Percentiles rank a stretch among this genome's conserved stretches.
Conservation (phyloP, 108 stramenopile species). For the Stephanodiscus minutulus region DNA sequence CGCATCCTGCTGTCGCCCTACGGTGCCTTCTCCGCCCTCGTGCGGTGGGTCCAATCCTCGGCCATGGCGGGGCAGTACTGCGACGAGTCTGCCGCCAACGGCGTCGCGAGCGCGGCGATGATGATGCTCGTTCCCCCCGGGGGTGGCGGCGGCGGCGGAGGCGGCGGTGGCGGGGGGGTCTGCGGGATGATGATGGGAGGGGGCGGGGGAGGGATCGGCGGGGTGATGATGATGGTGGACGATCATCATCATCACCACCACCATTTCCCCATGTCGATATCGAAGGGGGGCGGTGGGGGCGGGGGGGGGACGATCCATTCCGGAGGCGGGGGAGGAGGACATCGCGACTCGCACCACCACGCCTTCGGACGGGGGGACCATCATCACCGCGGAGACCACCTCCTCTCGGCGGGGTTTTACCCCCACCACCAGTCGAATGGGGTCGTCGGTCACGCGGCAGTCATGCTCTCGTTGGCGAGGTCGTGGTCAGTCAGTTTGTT, state of each 20-base stretch:
- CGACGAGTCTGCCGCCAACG: constrained; percentile 36
- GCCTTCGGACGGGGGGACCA: background rate
- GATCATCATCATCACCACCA: constrained; percentile 4
- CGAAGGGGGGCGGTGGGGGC: no score
- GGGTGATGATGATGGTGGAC: no score
- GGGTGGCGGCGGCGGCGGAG: constrained; percentile 1
- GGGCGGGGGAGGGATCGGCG: background rate
- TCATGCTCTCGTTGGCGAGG: constrained; percentile 4
- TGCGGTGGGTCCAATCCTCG: constrained; percentile 16
- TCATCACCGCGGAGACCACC: background rate
- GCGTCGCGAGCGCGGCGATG: constrained; percentile 32
- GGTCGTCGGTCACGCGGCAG: background rate
- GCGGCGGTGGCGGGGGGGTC: constrained; percentile 8
- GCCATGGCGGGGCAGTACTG: constrained; percentile 48
- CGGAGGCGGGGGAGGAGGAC: no score
- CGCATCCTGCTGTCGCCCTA: constrained; percentile 12
- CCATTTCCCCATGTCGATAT: no score
- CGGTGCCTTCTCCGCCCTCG: background rate
- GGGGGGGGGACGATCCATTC: no score
- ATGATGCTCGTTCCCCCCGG: background rate
- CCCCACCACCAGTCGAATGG: constrained; percentile 1
- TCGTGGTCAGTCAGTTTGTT: constrained; percentile 3
- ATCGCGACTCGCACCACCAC: background rate
- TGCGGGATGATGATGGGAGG: background rate
- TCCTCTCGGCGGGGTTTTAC: background rate